Conservation (phyloP, 2,329 filamentous ascomycete genomes). For the Fusarium cicatricum region DNA sequence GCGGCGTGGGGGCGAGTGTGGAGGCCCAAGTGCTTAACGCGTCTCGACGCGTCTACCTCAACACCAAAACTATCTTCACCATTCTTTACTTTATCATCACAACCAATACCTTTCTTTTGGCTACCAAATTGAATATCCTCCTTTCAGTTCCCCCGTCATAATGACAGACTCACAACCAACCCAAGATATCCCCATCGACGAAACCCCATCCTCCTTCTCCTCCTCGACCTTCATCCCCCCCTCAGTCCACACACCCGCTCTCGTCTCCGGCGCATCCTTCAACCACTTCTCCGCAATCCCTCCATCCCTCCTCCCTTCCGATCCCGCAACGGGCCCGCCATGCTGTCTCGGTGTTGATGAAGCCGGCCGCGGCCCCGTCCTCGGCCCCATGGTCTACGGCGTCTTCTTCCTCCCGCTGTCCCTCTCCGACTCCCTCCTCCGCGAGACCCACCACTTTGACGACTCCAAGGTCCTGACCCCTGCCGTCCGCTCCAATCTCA, state of each 20-base stretch:
- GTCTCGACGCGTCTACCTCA: slow-evolving; percentile 30
- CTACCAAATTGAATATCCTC: not conserved
- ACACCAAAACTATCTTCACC: not conserved
- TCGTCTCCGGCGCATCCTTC: slow-evolving; percentile 74
- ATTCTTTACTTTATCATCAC: slow-evolving; percentile 1
- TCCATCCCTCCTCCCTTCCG: slow-evolving; percentile 60
- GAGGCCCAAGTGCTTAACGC: slow-evolving; percentile 27
- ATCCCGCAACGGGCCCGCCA: slow-evolving; percentile 46
- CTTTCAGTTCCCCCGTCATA: no score
- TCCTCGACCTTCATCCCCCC: slow-evolving; percentile 68
- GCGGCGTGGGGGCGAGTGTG: not conserved
- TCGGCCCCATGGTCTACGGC: slow-evolving; percentile 80
- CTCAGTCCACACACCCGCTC: slow-evolving; percentile 65
- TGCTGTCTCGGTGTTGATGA: slow-evolving; percentile 92
- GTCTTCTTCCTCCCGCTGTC: slow-evolving; percentile 79
- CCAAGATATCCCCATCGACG: slow-evolving; percentile 41
- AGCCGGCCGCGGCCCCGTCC: slow-evolving; percentile 91
- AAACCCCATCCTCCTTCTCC: slow-evolving; percentile 12
- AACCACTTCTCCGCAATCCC: slow-evolving; percentile 76
- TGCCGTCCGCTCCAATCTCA: slow-evolving; percentile 75
- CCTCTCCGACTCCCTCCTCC: slow-evolving; percentile 76
- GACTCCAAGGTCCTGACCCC: slow-evolving; percentile 93
- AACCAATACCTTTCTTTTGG: not conserved
- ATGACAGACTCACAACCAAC: slow-evolving; percentile 54
- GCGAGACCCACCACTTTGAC: slow-evolving; percentile 84